phyloP scores from a whole-genome alignment of 129 eudicot species.

The Artemisia annua region DNA sequence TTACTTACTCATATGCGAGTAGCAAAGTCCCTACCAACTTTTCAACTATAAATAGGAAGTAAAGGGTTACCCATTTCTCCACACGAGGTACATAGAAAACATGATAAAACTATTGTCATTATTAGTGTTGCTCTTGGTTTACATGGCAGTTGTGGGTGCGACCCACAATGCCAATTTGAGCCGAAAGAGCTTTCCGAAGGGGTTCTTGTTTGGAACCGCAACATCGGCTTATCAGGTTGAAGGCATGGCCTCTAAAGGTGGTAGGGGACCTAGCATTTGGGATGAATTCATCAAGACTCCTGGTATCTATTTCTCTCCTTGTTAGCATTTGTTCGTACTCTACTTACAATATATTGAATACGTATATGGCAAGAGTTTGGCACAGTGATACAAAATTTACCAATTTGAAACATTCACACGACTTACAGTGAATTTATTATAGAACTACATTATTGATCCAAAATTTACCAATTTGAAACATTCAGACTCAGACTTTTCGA shows the following conservation, averaged over 20 bases:
- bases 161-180: slow-evolving; percentile 13
- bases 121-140: slow-evolving; percentile 11
- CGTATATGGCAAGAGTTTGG: neutral
- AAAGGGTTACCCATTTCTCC: neutral
- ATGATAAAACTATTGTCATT: slow-evolving; percentile 18
- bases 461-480: too few species aligned
- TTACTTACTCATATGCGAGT: too few species aligned
- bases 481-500: too few species aligned
- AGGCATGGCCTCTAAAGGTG: slow-evolving; percentile 75
- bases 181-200: slow-evolving; percentile 67
- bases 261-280: slow-evolving; percentile 96
- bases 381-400: too few species aligned
- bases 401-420: too few species aligned
- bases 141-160: slow-evolving; percentile 1
- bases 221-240: slow-evolving; percentile 94
- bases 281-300: slow-evolving; percentile 72
- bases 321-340: too few species aligned
- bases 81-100: neutral
- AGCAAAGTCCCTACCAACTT: neutral
- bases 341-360: neutral
- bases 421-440: too few species aligned
- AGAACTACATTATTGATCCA: too few species aligned
- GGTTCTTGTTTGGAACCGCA: slow-evolving; percentile 81
- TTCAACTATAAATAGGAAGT: slow-evolving; percentile 27
- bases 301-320: slow-evolving; percentile 28